Base-by-base conservation (phyloP, 805 yeast species). In the Monosporozyma servazzii region DNA sequence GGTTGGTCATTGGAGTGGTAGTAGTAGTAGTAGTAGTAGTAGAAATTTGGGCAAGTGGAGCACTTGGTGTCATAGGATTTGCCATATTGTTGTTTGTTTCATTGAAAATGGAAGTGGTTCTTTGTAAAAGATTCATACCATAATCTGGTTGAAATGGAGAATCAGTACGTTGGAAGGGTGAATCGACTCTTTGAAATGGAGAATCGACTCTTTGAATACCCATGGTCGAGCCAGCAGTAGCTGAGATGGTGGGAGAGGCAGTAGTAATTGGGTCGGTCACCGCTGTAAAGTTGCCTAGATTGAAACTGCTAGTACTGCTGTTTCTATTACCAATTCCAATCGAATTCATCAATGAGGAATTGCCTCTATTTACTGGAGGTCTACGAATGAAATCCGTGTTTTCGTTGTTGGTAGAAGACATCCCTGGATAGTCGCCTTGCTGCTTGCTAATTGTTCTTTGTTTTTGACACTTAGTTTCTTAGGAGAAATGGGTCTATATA, bases 311-410 rank as follows among this genome's bases (percentile, higher is more conserved):
- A 8, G n/a, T 15, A n/a, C 27, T 43, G 17, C 17, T 43, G 29
- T 27, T 43, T 15, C 3, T 29, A 13, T 15, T 29, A 3, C 61
- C 65, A 29, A 58, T 55, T n/a, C 65, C 64, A 3, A 65, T 45
- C 3, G 60, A 54, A 48, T 64, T 66, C 54, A 62, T 49, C 42
- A 65, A 42, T 2, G 66, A 62, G 3, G 58, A 39, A 2, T 63
- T 51, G 23, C 10, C 17, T 45, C 64, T 59, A 25, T 53, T 44
- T n/a, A 41, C 10, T 13, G 44, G 44, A 20, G 27, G 11, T 41
- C 44, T 41, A 41, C 44, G 44, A n/a, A 41, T 41, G 15, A 23
- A 41, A 41, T 41, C 44, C n/a, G n/a, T 21, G 29, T 41, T 41
- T 18, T 41, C 23, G 44, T 20, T 41, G 15, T 41, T 21, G 27